Percentiles rank a stretch among this genome's conserved stretches.
Conservation (phyloP, 495 filamentous ascomycete species). For the Neurospora sp. region DNA sequence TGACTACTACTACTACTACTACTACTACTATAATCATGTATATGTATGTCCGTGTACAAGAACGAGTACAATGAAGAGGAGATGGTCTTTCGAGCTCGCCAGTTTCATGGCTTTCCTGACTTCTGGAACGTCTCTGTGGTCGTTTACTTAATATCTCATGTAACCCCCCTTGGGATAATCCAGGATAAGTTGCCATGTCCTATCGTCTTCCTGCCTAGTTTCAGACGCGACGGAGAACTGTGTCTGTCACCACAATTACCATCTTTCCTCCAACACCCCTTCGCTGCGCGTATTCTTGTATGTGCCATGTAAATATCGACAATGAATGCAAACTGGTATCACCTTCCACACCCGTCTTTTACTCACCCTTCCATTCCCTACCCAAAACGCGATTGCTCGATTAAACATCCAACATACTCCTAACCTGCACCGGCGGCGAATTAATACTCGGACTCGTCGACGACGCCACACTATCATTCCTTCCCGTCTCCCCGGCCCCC, state of each 20-base stretch:
- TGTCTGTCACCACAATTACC: too few species aligned
- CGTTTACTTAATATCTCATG: too few species aligned
- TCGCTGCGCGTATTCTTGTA: too few species aligned
- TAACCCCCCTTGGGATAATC: too few species aligned
- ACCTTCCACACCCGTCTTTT: not conserved
- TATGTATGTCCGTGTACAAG: not conserved
- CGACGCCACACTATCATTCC: slow-evolving; percentile 23
- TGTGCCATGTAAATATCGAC: not conserved
- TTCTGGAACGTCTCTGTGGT: too few species aligned
- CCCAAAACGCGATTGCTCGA: not conserved
- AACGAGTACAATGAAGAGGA: not conserved
- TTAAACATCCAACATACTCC: slow-evolving; percentile 51
- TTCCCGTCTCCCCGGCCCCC: slow-evolving; percentile 10
- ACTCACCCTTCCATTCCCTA: not conserved
- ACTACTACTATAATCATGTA: too few species aligned
- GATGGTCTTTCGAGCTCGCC: not conserved
- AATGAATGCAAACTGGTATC: not conserved
- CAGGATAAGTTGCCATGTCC: too few species aligned
- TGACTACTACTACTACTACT: too few species aligned
- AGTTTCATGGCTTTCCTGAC: not conserved
- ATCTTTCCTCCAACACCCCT: too few species aligned
- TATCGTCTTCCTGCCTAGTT: too few species aligned
- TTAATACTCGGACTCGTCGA: slow-evolving; percentile 20
- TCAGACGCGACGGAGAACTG: too few species aligned
- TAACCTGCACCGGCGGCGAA: slow-evolving; percentile 37